Evolutionary conservation across 78 protist genomes (phyloP), one percentile per base, ranked within the genome.

Genomic region (Bodo saltans): DNA sequence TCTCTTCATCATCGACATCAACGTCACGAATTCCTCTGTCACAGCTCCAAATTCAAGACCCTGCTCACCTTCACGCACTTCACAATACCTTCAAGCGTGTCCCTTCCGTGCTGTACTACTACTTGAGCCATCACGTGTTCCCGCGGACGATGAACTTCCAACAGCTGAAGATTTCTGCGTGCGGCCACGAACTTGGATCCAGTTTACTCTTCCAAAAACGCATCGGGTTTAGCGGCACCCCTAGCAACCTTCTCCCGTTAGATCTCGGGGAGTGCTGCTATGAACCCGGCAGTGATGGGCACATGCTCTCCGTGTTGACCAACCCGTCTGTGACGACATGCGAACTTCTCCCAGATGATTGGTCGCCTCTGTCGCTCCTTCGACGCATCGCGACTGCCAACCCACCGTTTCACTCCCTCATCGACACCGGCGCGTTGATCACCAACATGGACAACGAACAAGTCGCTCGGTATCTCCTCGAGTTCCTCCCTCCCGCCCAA

Each of bases 361-460:
- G 89, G 89, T 68, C 75, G 21, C 68, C 89, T 1, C 1, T 52
- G 67, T 1, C 38, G 2, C 27, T 68, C 0, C 69, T 78, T 38
- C 3, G 29, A 35, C 79, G 70, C 53, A 75, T 87, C 47, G 87
- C 90, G 27, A 3, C 60, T 8, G 83, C 87, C 3, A 42, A 73
- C 25, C 93, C 89, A 21, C 89, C 90, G 27, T 87, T 34, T 84
- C 88, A 86, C 83, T 87, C 94, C 34, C 90, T 92, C 42, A 92
- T 92, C 53, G 94, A 92, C 88, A 87, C 92, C 1, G 94, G 94
- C 25, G 94, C 94, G 21, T 84, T 86, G 42, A 82, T 92, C 35
- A 89, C 94, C 34, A 90, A 90, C 30, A 12, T 85, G 67, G 34
- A 75, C 47, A 91, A 88, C 74, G 17, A n/a, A 37, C 71, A 87